Base-by-base conservation (phyloP, 2,329 filamentous ascomycete genomes). In the Talaromyces albobiverticillius region DNA sequence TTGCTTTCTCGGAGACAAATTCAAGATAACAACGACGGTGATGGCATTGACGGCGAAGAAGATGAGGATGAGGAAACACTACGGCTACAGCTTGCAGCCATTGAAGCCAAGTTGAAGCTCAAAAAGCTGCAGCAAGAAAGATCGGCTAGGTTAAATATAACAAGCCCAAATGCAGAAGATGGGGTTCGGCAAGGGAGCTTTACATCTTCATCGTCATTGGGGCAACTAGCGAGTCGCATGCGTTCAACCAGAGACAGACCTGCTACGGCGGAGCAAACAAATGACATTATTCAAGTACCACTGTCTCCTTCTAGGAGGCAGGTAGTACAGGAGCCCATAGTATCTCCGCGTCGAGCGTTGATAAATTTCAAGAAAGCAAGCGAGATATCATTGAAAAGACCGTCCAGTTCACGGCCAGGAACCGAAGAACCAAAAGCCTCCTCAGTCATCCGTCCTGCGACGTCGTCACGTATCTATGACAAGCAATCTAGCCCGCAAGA, bases 1-100 rank as follows among this genome's bases (percentile, higher is more conserved):
- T 62, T 71, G 13, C 65, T 68, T 46, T 63, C 66, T 13, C 70
- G 65, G 55, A 62, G 68, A 26, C 57, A 40, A 26, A 42, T 36
- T 16, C 62, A 18, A 66, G 18, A 60, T 69, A n/a, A 54, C 71
- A 59, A 64, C 55, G 47, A 29, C 4, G 68, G 66, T 40, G 68
- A 66, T 38, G 64, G 59, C 18, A 53, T 64, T 46, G 69, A 73
- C 47, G 74, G 71, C 4, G 74, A 78, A 3, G 80, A 84, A 9
- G 87, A 89, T n/a, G 82, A 95, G 6, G 92, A 95, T 62, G 93
- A 96, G 70, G 92, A 97, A 76, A 95, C 85, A 1, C 74, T 97
- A 31, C 84, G 95, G 66, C 76, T 99, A 58, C 86, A 95, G 68
- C 76, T 97, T 4, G 86, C 92, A 60, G 90, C 89, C 53, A 95